A percentile compares a stretch with the other conserved stretches of the same genome.
Evolutionary conservation across 371 early-diverging fungal genomes (phyloP).

Genomic region (Mortierella sp.): DNA sequence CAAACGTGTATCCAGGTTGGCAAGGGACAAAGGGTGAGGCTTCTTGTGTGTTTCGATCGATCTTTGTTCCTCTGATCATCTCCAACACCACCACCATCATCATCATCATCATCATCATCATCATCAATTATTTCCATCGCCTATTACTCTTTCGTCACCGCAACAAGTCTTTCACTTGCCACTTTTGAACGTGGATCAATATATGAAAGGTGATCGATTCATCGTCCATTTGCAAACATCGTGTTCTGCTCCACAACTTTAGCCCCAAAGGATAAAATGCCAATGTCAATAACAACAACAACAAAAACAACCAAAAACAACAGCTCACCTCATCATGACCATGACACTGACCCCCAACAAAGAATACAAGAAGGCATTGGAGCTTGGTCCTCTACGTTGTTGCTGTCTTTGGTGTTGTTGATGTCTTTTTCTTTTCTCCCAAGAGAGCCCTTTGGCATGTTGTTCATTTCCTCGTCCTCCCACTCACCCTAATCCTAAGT

Average conservation of each 20-base stretch:
- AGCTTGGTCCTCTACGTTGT: background rate
- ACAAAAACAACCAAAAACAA: too few species aligned
- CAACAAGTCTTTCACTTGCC: background rate
- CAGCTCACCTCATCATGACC: background rate
- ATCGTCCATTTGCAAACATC: background rate
- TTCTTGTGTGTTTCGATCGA: background rate
- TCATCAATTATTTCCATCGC: background rate
- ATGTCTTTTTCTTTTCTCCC: background rate
- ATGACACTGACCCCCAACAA: background rate
- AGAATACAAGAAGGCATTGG: background rate
- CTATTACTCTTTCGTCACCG: background rate
- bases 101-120: background rate
- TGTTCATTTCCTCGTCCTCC: background rate
- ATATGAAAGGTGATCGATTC: background rate
- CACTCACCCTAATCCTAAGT: background rate
- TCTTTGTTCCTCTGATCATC: background rate
- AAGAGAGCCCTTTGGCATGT: background rate
- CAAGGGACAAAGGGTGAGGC: background rate
- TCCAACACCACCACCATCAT: background rate
- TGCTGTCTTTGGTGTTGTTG: background rate
- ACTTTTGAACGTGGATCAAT: background rate
- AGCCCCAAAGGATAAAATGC: background rate
- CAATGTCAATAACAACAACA: background rate
- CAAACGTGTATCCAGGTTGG: background rate
- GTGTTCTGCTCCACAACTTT: slow-evolving; percentile 2